These are phyloP conservation scores for Podospora bellae-mahoneyi DNA, from an alignment of 495 filamentous ascomycete genomes.

Conservation along the genomic window DNA sequence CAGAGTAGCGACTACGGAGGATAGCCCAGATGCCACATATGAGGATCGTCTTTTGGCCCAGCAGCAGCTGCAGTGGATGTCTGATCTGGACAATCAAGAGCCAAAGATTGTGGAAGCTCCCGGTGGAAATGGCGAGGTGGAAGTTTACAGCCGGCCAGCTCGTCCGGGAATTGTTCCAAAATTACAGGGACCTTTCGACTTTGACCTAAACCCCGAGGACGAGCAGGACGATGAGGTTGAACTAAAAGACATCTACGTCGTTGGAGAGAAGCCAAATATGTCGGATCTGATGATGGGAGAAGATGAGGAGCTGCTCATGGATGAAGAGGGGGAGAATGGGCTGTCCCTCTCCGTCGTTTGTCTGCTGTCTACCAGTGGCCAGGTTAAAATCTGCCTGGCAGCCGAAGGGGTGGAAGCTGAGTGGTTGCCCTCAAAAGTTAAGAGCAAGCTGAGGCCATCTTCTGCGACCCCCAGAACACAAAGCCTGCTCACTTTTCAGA, in stretches of 20 bases:
- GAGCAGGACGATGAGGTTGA: constrained; percentile 66
- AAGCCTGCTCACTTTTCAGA: constrained; percentile 50
- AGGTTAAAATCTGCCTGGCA: constrained; percentile 75
- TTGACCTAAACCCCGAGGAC: constrained; percentile 60
- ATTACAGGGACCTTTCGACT: constrained; percentile 80
- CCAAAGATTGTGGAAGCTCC: constrained; percentile 49
- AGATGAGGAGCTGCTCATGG: constrained; percentile 51
- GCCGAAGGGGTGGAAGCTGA: constrained; percentile 75
- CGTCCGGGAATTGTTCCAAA: constrained; percentile 70
- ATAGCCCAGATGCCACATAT: constrained; percentile 52
- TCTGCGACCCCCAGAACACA: constrained; percentile 29
- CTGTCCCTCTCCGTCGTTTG: constrained; percentile 72
- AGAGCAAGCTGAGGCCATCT: constrained; percentile 34
- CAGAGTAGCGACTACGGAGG: constrained; percentile 58
- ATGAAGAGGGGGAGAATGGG: constrained; percentile 58
- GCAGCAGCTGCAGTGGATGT: constrained; percentile 78
- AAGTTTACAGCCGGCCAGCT: constrained; percentile 66
- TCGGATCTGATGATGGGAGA: constrained; percentile 61
- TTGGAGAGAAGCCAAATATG: constrained; percentile 52
- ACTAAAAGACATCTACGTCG: constrained; percentile 53
- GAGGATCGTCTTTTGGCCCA: constrained; percentile 58
- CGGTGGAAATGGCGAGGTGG: constrained; percentile 40
- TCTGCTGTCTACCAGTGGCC: constrained; percentile 66
- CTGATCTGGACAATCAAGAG: constrained; percentile 76
- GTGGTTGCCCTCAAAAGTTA: constrained; percentile 68